phyloP scores from a whole-genome alignment of 2,329 filamentous ascomycete genomes.

The Pseudogymnoascus sp. region DNA sequence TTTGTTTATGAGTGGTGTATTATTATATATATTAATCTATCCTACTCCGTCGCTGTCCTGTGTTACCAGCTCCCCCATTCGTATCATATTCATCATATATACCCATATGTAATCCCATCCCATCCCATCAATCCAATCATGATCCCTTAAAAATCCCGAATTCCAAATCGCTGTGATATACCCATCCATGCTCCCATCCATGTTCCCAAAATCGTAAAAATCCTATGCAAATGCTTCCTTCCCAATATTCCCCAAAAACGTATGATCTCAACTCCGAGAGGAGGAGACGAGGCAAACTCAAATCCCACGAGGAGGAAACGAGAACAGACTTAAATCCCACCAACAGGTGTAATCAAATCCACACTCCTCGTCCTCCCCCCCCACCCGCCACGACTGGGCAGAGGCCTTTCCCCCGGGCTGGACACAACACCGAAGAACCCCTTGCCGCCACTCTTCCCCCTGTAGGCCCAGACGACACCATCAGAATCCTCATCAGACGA shows the following conservation, averaged over 20 bases:
- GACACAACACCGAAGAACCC: neutral
- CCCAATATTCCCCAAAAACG: neutral
- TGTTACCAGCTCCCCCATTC: neutral
- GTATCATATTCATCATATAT: neutral
- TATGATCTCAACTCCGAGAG: neutral
- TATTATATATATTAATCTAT: neutral
- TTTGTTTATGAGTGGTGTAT: neutral
- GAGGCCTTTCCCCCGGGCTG: neutral
- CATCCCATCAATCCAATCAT: neutral
- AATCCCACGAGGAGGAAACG: no score
- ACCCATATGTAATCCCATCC: neutral
- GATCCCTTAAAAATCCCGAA: neutral
- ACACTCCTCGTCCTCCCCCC: neutral
- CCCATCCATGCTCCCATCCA: neutral
- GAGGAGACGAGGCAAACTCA: no score
- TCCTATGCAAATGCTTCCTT: neutral
- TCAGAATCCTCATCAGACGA: neutral
- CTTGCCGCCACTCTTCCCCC: neutral
- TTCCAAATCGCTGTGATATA: neutral
- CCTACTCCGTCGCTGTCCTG: neutral
- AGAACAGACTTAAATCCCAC: neutral
- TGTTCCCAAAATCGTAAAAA: neutral
- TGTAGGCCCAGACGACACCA: neutral
- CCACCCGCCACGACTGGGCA: neutral
- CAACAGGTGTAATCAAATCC: neutral